Evolutionary conservation across 176 grass and related monocot genomes (phyloP).

Genomic region (Avena insularis): DNA sequence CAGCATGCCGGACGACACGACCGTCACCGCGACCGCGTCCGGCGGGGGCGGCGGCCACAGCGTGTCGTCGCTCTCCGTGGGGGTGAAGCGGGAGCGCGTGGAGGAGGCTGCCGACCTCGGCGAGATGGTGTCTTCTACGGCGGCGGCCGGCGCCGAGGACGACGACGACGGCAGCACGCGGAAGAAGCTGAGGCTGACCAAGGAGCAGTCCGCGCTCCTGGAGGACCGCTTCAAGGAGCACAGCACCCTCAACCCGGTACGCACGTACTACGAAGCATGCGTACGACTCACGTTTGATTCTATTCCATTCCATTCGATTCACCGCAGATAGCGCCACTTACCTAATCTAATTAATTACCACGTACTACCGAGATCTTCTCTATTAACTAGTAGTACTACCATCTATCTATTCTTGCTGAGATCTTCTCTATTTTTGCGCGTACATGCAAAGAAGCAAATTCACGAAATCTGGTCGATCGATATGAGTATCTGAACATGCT

Average conservation of each 20-base stretch:
- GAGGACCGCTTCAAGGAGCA: slow-evolving; percentile 98
- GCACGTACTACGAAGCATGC: slow-evolving; percentile 24
- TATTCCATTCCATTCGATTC: slow-evolving; percentile 15
- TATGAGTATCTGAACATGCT: slow-evolving; percentile 22
- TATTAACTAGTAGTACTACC: background rate
- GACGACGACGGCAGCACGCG: slow-evolving; percentile 84
- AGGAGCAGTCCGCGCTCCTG: slow-evolving; percentile 90
- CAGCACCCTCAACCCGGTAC: slow-evolving; percentile 93
- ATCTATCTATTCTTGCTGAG: background rate
- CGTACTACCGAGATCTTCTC: background rate
- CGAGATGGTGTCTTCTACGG: slow-evolving; percentile 65
- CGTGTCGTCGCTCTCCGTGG: slow-evolving; percentile 62
- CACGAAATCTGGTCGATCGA: background rate
- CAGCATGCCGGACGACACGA: slow-evolving; percentile 62
- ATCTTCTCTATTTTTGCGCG: background rate
- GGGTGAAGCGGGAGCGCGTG: slow-evolving; percentile 56
- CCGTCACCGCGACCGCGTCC: slow-evolving; percentile 33
- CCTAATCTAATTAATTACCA: slow-evolving; percentile 10
- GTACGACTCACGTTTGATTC: background rate
- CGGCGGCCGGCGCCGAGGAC: slow-evolving; percentile 52
- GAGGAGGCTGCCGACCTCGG: slow-evolving; percentile 57
- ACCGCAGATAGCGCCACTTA: slow-evolving; percentile 40
- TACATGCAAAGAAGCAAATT: background rate
- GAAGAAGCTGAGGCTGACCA: slow-evolving; percentile 96
- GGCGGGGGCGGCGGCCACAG: slow-evolving; percentile 33